Conservation (phyloP, 108 stramenopile genomes). For the Nitzschia sp. region DNA sequence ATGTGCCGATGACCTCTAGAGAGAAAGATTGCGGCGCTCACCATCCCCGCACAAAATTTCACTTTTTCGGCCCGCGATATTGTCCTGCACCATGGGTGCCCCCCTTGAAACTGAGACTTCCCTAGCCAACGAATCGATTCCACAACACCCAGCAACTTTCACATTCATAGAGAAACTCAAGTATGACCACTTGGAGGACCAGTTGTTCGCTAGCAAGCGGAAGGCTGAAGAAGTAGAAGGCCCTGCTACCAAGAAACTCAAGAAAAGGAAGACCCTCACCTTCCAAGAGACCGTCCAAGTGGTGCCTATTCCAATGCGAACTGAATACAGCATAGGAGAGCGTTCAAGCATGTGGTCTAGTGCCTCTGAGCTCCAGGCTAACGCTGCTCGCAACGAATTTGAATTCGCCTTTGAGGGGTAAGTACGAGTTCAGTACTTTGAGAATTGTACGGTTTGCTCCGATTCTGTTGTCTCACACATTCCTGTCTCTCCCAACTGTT, state of each 20-base stretch:
- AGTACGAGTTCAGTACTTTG: background rate
- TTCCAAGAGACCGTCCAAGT: slow-evolving; percentile 61
- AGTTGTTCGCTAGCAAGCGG: slow-evolving; percentile 3
- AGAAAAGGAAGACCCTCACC: slow-evolving; percentile 20
- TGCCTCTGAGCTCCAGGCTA: slow-evolving; percentile 55
- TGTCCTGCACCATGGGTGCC: too few relatives aligned
- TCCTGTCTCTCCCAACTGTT: too few relatives aligned
- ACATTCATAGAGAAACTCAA: slow-evolving; percentile 23
- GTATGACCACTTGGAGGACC: slow-evolving; percentile 7
- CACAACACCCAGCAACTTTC: background rate
- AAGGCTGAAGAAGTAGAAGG: background rate
- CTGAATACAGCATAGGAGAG: slow-evolving; percentile 65
- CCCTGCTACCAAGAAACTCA: background rate
- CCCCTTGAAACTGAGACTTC: too few relatives aligned
- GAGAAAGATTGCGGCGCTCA: too few relatives aligned
- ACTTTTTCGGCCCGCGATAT: too few relatives aligned
- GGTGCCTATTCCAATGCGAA: slow-evolving; percentile 68
- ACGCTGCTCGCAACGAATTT: slow-evolving; percentile 62
- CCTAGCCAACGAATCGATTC: too few relatives aligned
- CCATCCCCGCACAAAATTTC: too few relatives aligned
- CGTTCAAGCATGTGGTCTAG: slow-evolving; percentile 60
- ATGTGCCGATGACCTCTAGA: too few relatives aligned
- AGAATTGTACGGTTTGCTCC: background rate
- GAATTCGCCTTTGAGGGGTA: slow-evolving; percentile 76
- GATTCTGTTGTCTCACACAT: background rate